These are phyloP conservation scores for Avena sativa DNA, from an alignment of 176 grass and related monocot genomes.

Conservation along the genomic window DNA sequence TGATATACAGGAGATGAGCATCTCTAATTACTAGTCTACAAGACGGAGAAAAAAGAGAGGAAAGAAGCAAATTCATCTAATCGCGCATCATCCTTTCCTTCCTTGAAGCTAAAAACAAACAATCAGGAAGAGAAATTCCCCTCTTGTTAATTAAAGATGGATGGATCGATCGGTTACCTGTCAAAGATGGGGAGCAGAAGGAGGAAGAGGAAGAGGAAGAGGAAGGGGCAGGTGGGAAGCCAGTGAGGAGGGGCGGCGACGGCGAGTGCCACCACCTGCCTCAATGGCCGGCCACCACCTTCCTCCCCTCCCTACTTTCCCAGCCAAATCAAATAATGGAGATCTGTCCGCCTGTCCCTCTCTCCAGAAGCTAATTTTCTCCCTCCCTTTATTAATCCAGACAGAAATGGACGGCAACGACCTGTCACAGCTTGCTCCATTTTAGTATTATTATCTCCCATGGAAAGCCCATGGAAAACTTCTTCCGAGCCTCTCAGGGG, in stretches of 20 bases:
- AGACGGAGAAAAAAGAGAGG: neutral
- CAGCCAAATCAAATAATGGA: neutral
- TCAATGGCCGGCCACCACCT: conserved; percentile 45
- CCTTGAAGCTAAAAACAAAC: neutral
- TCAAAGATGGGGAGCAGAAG: neutral
- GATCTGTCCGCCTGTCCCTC: conserved; percentile 27
- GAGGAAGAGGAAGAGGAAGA: neutral
- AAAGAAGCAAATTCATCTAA: neutral
- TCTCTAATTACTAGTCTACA: no score
- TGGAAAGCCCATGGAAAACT: no score
- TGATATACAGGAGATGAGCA: neutral
- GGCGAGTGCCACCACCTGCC: conserved; percentile 40
- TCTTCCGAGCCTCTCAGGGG: neutral
- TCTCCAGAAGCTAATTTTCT: conserved; percentile 28
- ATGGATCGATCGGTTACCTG: conserved; percentile 44
- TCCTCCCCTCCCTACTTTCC: conserved; percentile 34
- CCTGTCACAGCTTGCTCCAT: no score
- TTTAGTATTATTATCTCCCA: no score
- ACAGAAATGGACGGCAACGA: no score
- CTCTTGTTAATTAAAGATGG: neutral
- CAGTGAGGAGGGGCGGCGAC: conserved; percentile 24
- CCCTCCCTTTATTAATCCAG: neutral
- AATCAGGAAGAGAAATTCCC: neutral
- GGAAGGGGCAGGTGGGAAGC: conserved; percentile 57
- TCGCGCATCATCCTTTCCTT: neutral